Evolutionary conservation across 2,329 filamentous ascomycete species (phyloP), one percentile per base, ranked within the genome.

Genomic region (Fusarium piperis): DNA sequence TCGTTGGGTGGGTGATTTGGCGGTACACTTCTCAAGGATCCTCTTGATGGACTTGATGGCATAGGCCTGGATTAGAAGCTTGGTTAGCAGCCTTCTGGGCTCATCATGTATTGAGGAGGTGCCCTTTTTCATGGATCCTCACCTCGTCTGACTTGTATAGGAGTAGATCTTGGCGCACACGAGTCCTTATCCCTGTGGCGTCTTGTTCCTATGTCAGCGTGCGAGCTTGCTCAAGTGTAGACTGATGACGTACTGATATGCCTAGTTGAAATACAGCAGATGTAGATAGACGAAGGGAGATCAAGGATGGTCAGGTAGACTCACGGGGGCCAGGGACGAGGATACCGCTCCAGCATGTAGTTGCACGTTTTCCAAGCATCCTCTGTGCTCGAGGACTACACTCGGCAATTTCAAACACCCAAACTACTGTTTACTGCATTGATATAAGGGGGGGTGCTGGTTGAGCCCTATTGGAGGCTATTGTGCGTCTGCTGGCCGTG

Each of bases 1-100:
- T 79, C 39, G 62, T 67, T 2, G 70, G 70, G 4, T 80, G 78
- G 78, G 74, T 76, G 32, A 15, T 67, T 30, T 77, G 76, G 76
- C 68, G 74, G 57, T 71, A 23, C 60, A 74, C 59, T 6, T 60
- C 35, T 4, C 30, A 9, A 33, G 32, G 12, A 26, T 7, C 12
- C 2, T n/a, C 12, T 46, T 32, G 32, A 35, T 13, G 18, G 41
- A 6, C n/a, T n/a, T n/a, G n/a, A n/a, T n/a, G n/a, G n/a, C n/a
- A n/a, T n/a, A n/a, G n/a, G n/a, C n/a, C n/a, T n/a, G n/a, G n/a
- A n/a, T n/a, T n/a, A n/a, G n/a, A n/a, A 44, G 13, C 12, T 8
- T 11, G 11, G 38, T 7, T 41, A 8, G 18, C 3, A 23, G 18
- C 3, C 2, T 41, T 41, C 12, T 41, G 18, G 15, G 6, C 39